A percentile compares a stretch with the other conserved stretches of the same genome.
Evolutionary conservation across 371 early-diverging fungal genomes (phyloP).

Genomic region (Mortierella sp.): DNA sequence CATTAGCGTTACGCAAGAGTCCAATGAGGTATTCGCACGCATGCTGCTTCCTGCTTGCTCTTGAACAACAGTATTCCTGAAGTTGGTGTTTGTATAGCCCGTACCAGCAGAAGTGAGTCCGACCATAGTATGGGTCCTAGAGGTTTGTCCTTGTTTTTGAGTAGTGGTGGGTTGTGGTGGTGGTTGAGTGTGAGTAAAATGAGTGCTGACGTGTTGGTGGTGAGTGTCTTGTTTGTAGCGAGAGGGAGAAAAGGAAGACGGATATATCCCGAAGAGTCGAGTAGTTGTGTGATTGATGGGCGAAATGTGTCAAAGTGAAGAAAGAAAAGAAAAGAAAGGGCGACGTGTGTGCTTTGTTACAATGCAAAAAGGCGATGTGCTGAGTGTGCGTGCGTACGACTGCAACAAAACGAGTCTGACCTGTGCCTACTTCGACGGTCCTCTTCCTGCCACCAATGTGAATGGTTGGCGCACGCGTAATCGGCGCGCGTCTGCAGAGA

Average conservation of each 20-base stretch:
- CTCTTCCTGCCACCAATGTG: neutral
- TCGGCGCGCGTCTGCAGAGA: constrained; percentile 7
- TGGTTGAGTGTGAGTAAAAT: neutral
- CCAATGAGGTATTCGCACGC: neutral
- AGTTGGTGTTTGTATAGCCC: neutral
- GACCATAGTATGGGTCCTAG: constrained; percentile 42
- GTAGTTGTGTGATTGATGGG: neutral
- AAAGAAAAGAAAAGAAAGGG: neutral
- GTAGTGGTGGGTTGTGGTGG: neutral
- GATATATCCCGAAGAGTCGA: constrained; percentile 8
- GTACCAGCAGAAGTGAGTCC: constrained; percentile 63
- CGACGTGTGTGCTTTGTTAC: neutral
- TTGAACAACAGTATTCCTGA: neutral
- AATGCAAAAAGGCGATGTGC: too few relatives aligned
- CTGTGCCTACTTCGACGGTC: neutral
- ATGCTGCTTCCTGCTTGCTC: neutral
- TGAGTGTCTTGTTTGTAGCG: neutral
- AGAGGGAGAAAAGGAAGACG: neutral
- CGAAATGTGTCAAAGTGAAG: neutral
- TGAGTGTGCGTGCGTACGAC: neutral
- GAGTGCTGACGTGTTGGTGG: neutral
- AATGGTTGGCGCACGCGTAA: constrained; percentile 15
- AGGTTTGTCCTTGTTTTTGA: constrained; percentile 1
- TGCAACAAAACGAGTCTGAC: neutral
- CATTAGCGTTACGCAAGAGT: neutral